Percentiles rank a stretch among this genome's conserved stretches.
Evolutionary conservation across 257 asterid species (phyloP).

Genomic region (Primulina huaijiensis): DNA sequence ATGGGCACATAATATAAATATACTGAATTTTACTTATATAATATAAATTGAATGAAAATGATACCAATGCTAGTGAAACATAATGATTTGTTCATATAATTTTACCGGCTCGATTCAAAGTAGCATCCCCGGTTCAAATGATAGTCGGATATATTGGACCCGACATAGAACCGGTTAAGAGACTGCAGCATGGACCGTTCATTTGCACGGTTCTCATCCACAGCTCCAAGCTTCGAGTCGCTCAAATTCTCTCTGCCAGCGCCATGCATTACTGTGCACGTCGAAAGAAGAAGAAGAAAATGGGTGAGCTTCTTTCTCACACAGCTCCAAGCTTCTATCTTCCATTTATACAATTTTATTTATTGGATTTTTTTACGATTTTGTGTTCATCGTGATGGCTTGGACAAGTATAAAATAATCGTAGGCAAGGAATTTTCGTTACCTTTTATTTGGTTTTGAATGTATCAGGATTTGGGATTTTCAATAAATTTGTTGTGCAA

Average conservation of each 20-base stretch:
- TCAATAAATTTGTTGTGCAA: constrained; percentile 28
- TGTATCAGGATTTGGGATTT: constrained; percentile 31
- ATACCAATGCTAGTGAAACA: too few species aligned
- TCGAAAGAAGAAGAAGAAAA: constrained; percentile 17
- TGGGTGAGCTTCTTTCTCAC: constrained; percentile 31
- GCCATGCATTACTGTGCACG: not conserved
- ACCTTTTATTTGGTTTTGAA: not conserved
- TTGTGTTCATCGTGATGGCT: not conserved
- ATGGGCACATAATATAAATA: too few species aligned
- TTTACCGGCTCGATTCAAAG: too few species aligned
- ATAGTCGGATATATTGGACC: too few species aligned
- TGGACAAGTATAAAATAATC: not conserved
- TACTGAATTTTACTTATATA: too few species aligned
- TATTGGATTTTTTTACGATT: constrained; percentile 2
- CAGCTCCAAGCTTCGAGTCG: not conserved
- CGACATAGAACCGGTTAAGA: not conserved
- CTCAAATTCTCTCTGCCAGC: not conserved
- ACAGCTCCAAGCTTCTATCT: not conserved
- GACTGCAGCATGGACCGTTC: constrained; percentile 23
- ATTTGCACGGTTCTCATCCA: constrained; percentile 30
- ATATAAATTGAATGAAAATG: too few species aligned
- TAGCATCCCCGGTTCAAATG: too few species aligned
- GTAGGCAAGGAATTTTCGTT: not conserved
- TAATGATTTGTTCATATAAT: too few species aligned
- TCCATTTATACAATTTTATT: not conserved